These are phyloP conservation scores for Phyllosticta capitalensis DNA, from an alignment of 2,329 filamentous ascomycete genomes.

Conservation along the genomic window DNA sequence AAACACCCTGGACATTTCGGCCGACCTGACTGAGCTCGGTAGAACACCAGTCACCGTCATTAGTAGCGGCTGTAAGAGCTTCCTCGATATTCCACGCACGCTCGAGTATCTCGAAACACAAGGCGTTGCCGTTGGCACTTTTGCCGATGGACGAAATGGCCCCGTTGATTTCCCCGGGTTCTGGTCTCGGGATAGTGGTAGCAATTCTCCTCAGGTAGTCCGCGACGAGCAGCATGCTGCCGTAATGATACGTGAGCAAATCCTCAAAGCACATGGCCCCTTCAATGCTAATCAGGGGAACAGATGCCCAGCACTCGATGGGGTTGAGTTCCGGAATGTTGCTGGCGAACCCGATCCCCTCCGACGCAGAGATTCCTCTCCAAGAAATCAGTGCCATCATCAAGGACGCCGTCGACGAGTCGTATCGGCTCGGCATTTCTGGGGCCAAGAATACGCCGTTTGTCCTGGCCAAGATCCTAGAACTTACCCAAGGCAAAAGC, in stretches of 20 bases:
- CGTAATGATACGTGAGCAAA: constrained; percentile 61
- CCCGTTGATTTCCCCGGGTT: constrained; percentile 84
- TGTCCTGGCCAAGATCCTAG: constrained; percentile 67
- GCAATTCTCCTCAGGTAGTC: constrained; percentile 67
- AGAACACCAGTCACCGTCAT: constrained; percentile 82
- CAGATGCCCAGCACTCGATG: constrained; percentile 63
- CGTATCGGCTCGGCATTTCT: constrained; percentile 36
- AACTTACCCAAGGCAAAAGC: constrained; percentile 63
- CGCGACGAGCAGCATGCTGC: constrained; percentile 73
- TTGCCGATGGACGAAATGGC: constrained; percentile 67
- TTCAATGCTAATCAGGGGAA: too few species aligned
- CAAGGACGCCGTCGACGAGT: constrained; percentile 29
- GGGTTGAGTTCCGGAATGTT: constrained; percentile 68
- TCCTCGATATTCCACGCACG: constrained; percentile 83
- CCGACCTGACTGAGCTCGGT: constrained; percentile 88
- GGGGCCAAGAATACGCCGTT: constrained; percentile 80
- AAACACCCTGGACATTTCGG: constrained; percentile 82
- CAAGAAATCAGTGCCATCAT: constrained; percentile 33
- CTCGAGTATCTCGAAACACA: constrained; percentile 69
- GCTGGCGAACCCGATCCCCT: constrained; percentile 82
- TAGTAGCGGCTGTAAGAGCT: constrained; percentile 88
- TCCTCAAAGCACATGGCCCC: neutral
- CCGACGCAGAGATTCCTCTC: constrained; percentile 58
- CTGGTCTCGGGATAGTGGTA: constrained; percentile 79
- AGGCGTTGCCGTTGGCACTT: constrained; percentile 77